Conservation (phyloP, 116 monocot genomes). For the Trichopus zeylanicus region DNA sequence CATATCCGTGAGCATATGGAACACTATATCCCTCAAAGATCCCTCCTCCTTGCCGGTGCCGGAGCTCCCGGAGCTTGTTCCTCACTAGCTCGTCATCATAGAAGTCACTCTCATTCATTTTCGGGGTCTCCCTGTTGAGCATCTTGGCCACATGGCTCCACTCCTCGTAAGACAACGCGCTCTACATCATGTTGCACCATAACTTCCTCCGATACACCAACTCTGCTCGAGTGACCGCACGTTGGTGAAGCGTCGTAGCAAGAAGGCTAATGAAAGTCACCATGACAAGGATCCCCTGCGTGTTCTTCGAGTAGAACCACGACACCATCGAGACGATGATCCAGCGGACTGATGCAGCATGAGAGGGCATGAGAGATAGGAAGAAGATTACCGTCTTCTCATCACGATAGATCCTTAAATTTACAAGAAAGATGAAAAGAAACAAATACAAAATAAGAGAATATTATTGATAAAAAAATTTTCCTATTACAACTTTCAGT, state of each 20-base stretch:
- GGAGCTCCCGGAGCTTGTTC: constrained; percentile 81
- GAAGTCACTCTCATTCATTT: constrained; percentile 47
- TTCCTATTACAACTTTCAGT: too few species aligned
- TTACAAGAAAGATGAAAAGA: too few species aligned
- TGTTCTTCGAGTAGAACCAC: constrained; percentile 79
- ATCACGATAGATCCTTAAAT: too few species aligned
- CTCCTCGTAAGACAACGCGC: constrained; percentile 84
- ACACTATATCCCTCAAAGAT: constrained; percentile 85
- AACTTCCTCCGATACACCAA: constrained; percentile 79
- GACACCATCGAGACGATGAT: constrained; percentile 18
- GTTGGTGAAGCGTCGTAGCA: constrained; percentile 45
- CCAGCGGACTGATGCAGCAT: constrained; percentile 5
- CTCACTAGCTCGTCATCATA: constrained; percentile 89
- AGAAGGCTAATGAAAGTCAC: constrained; percentile 56
- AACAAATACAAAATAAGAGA: too few species aligned
- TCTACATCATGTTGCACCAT: constrained; percentile 83
- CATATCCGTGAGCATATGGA: constrained; percentile 84
- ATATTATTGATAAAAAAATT: too few species aligned
- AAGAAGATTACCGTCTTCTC: too few species aligned
- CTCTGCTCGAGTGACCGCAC: constrained; percentile 59
- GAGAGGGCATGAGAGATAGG: background rate
- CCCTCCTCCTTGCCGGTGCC: constrained; percentile 63
- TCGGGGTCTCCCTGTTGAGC: constrained; percentile 70
- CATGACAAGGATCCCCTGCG: constrained; percentile 62
- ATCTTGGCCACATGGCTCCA: constrained; percentile 88